Base-by-base conservation (phyloP, 1,139 yeast species). In the Pichia sp. region DNA sequence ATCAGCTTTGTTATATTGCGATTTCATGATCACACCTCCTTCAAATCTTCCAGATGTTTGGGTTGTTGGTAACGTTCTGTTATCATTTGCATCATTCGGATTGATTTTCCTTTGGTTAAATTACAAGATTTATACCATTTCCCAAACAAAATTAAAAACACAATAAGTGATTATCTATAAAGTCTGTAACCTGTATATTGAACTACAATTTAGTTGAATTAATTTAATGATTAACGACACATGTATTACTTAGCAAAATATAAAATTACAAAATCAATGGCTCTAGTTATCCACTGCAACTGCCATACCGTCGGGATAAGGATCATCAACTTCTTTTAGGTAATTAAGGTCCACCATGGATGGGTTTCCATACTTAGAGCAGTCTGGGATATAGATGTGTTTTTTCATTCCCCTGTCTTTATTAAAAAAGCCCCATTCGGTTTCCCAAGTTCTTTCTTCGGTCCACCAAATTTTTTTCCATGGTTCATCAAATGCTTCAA, bases 41-140 rank as follows among this genome's bases (percentile, higher is more conserved):
- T 50, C 58, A 1, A 62, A 65, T 38, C 83, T 80, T 55, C 97
- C 98, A 3, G 98, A 94, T 64, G 59, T 93, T 17, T 89, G 94
- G 91, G 87, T 87, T 0, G 75, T 91, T 31, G 75, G 81, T 15
- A 93, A 93, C 60, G 81, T 86, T 35, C 61, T 82, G 0, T 63
- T 90, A 9, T 83, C 94, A 1, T 89, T 89, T 63, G 85, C 77
- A 0, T 87, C 91, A 48, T 93, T 91, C 60, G 67, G 71, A 0
- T 60, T 86, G 43, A 87, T 87, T 59, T 91, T 93, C 83, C 55
- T 89, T 28, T 93, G 96, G 93, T 71, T 77, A 36, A 70, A 81
- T 55, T 79, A 73, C 62, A 81, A 78, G 55, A 63, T 79, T 55
- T 75, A 62, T 58, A 64, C 17, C 3, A 49, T 51, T n/a, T 42